Conservation (phyloP, 495 filamentous ascomycete genomes). For the Aspergillus conjunctus region DNA sequence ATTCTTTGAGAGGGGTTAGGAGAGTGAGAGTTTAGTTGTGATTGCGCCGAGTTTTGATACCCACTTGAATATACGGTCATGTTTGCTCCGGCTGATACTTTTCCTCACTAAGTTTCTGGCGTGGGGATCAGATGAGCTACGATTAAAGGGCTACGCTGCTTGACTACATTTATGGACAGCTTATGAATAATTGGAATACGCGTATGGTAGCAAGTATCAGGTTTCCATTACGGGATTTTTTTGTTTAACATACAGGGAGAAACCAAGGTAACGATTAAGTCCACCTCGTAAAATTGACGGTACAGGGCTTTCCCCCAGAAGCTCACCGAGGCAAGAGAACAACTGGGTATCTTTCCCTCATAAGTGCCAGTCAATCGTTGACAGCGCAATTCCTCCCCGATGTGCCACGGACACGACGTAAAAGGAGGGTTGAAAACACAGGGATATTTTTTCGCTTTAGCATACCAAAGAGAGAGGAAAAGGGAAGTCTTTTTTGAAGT, state of each 20-base stretch:
- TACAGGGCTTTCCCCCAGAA: constrained; percentile 94
- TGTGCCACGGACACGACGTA: constrained; percentile 32
- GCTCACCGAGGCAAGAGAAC: constrained; percentile 41
- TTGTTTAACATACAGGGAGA: constrained; percentile 50
- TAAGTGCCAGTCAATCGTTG: constrained; percentile 73
- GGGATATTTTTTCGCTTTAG: constrained; percentile 20
- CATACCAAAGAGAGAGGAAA: constrained; percentile 35
- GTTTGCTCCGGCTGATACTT: background rate
- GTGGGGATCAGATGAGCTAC: too few species aligned
- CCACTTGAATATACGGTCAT: constrained; percentile 12
- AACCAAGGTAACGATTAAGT: constrained; percentile 64
- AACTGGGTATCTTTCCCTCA: constrained; percentile 95
- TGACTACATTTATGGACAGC: background rate
- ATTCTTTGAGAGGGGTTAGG: constrained; percentile 43
- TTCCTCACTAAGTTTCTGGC: too few species aligned
- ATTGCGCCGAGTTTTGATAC: constrained; percentile 18
- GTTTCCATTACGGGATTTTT: constrained; percentile 42
- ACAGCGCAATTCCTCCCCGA: constrained; percentile 49
- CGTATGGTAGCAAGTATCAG: constrained; percentile 38
- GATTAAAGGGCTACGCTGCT: background rate
- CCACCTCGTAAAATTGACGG: constrained; percentile 60
- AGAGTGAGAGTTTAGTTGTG: background rate
- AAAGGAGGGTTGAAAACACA: constrained; percentile 21
- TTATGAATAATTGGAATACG: background rate
- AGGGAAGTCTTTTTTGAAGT: constrained; percentile 34